phyloP scores from a whole-genome alignment of 129 eudicot genomes.

The Flaveria linearis region DNA sequence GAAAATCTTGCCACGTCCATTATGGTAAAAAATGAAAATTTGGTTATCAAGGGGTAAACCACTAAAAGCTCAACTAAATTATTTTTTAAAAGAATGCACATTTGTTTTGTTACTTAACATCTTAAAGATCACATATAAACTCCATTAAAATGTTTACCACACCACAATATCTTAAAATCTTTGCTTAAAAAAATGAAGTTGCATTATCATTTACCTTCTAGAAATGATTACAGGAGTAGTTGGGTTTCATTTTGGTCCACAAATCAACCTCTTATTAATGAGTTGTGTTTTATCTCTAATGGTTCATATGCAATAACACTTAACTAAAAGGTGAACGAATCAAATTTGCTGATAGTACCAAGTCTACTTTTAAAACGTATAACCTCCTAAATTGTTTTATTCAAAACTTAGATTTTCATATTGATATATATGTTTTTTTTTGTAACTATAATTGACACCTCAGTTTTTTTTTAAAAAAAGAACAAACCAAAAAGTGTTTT shows the following conservation, averaged over 20 bases:
- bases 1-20: background rate
- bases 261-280: background rate
- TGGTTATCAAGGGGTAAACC: background rate
- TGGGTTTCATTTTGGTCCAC: background rate
- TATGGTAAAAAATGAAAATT: constrained; percentile 4
- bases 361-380: background rate
- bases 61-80: background rate
- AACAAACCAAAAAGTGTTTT: background rate
- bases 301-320: background rate
- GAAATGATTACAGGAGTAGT: background rate
- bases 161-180: background rate
- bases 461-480: background rate
- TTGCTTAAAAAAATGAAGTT: background rate
- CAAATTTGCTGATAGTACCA: background rate
- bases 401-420: background rate
- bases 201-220: background rate
- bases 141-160: background rate
- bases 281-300: background rate
- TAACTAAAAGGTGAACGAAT: background rate
- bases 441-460: background rate
- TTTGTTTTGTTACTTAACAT: background rate
- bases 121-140: background rate
- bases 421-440: background rate
- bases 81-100: background rate
- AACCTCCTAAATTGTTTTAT: background rate